Base-by-base conservation (phyloP, 192 early-diverging fungal genomes). In the Coemansia sp. region DNA sequence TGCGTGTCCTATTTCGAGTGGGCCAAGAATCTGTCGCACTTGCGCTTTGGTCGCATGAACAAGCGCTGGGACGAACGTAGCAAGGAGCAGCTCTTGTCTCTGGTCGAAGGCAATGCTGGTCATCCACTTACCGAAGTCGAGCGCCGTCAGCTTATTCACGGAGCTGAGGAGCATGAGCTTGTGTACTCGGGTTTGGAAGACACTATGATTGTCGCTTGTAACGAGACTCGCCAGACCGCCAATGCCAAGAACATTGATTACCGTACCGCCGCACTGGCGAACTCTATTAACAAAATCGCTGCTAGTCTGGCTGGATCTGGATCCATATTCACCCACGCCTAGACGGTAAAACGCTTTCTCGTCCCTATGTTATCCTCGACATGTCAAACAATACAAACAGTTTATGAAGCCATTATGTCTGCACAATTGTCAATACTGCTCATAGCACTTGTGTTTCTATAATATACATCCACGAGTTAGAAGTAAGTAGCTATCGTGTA, bases 171-270 rank as follows among this genome's bases (percentile, higher is more conserved):
- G 77, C 86, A 88, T 27, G 92, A 94, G 79, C 85, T 94, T 6
- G 88, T 94, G 16, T 94, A 92, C 85, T 93, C 91, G 46, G 92
- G 92, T 40, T 74, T 94, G 17, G 92, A 94, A 56, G 92, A 94
- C 68, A 93, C 92, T n/a, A 93, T 94, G 91, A 89, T 92, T 53
- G 84, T 82, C 64, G 92, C 92, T 11, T 92, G 89, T 68, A 78
- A 83, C 34, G 91, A 92, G 81, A 93, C 92, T 5, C 84, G 87
- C 63, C 77, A 81, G 57, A 94, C 91, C 6, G 89, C 92, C 34
- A 74, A 79, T 19, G 83, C 70, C 6, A 82, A 88, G 76, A 81
- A 86, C 46, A 85, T 89, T 45, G 93, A 94, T 62, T 92, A 89
- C 72, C 85, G 93, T 62, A 92, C 90, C 29, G 93, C 93, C 35